A percentile compares a stretch with the other conserved stretches of the same genome.
These are phyloP conservation scores for Diaporthe batatas DNA, from an alignment of 2,329 filamentous ascomycete genomes.

Conservation along the genomic window DNA sequence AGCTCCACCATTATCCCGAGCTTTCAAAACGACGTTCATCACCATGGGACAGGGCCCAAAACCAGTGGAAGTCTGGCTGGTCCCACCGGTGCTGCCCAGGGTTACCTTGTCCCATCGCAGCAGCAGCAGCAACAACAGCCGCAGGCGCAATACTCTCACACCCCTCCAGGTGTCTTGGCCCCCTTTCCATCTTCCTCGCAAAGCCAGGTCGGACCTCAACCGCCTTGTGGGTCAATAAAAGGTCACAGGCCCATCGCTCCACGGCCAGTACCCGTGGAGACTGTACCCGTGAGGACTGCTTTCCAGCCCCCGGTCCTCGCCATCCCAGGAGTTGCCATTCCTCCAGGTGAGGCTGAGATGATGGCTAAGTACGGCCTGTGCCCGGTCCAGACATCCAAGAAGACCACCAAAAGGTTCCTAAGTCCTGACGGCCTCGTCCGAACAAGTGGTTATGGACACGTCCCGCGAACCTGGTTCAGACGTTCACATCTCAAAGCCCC, in stretches of 20 bases:
- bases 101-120: background rate
- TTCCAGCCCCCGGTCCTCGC: background rate
- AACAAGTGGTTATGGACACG: conserved; percentile 36
- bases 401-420: conserved; percentile 27
- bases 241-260: background rate
- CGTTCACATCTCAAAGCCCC: background rate
- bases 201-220: background rate
- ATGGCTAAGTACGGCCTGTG: conserved; percentile 37
- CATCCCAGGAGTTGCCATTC: background rate
- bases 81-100: background rate
- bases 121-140: background rate
- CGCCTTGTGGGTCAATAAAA: background rate
- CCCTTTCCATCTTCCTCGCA: background rate
- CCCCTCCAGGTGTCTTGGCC: background rate
- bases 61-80: background rate
- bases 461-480: background rate
- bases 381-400: conserved; percentile 9
- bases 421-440: conserved; percentile 17
- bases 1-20: background rate
- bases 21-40: background rate
- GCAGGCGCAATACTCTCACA: background rate
- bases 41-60: background rate
- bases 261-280: background rate
- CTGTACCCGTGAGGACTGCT: too few relatives aligned
- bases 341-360: conserved; percentile 19